Conservation (phyloP, 768 basidiomycete species). For the Suillus americanus region DNA sequence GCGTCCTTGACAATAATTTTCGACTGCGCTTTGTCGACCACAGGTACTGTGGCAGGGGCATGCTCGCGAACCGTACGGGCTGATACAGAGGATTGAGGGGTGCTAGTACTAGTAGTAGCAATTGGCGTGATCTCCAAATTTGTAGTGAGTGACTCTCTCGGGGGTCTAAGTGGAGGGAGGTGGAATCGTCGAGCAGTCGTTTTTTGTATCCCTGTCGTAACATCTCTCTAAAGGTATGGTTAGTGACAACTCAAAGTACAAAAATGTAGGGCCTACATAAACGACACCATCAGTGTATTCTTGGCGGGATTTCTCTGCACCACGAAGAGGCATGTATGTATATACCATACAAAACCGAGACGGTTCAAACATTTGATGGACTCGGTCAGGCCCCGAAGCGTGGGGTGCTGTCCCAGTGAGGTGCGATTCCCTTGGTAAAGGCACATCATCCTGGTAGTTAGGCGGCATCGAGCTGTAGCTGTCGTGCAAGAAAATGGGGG, state of each 20-base stretch:
- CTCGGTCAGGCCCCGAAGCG: too few species aligned
- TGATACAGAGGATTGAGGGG: not conserved
- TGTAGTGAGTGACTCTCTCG: not conserved
- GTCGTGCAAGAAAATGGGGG: too few species aligned
- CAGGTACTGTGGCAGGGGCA: not conserved
- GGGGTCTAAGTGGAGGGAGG: not conserved
- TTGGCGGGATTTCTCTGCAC: not conserved
- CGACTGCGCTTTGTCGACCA: not conserved
- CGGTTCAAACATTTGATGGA: too few species aligned
- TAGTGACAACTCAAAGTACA: not conserved
- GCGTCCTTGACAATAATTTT: not conserved
- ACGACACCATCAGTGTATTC: not conserved
- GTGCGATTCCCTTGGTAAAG: too few species aligned
- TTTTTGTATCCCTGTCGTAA: not conserved
- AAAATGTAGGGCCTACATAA: not conserved
- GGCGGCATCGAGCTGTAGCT: too few species aligned
- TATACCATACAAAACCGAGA: too few species aligned
- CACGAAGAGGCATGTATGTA: not conserved
- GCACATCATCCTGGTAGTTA: too few species aligned
- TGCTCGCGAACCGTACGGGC: not conserved
- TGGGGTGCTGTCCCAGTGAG: too few species aligned
- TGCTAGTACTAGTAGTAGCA: too few species aligned
- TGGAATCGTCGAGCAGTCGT: not conserved
- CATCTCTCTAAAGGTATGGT: not conserved
- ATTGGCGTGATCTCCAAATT: too few species aligned